phyloP scores from a whole-genome alignment of 345 rosid genomes.

The Hirschfeldia incana region DNA sequence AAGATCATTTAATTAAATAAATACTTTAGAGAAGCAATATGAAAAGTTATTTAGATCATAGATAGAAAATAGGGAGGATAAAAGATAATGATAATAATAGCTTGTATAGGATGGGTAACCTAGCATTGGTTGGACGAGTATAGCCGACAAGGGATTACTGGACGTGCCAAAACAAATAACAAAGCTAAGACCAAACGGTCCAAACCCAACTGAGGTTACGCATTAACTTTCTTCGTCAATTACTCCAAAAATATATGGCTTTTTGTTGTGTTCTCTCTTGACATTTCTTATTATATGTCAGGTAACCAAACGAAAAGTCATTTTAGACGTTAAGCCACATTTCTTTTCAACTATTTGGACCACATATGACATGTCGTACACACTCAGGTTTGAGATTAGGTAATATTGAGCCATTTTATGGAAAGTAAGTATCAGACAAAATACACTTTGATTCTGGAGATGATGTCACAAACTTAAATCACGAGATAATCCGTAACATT shows the following conservation, averaged over 20 bases:
- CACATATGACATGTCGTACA: neutral
- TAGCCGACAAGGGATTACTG: constrained; percentile 40
- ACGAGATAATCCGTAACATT: neutral
- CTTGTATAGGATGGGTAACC: constrained; percentile 29
- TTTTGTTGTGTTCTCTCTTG: neutral
- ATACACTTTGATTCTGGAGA: neutral
- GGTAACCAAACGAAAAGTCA: constrained; percentile 6
- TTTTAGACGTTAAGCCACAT: constrained; percentile 4
- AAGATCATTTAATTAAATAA: neutral
- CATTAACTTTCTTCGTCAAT: constrained; percentile 76
- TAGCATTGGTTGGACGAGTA: constrained; percentile 27
- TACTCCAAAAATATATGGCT: constrained; percentile 43
- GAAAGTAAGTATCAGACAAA: neutral
- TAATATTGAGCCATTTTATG: neutral
- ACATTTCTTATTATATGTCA: constrained; percentile 31
- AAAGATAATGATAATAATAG: neutral
- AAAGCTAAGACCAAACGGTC: constrained; percentile 32
- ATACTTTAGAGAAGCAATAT: neutral
- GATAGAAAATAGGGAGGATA: neutral
- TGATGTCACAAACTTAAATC: neutral
- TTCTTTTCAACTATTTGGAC: constrained; percentile 12
- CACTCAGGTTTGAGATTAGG: neutral
- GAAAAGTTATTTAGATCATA: neutral
- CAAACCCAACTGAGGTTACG: constrained; percentile 30
- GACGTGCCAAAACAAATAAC: constrained; percentile 34